Evolutionary conservation across 1,139 yeast species (phyloP).

Genomic region (Suhomyces atakaporum): DNA sequence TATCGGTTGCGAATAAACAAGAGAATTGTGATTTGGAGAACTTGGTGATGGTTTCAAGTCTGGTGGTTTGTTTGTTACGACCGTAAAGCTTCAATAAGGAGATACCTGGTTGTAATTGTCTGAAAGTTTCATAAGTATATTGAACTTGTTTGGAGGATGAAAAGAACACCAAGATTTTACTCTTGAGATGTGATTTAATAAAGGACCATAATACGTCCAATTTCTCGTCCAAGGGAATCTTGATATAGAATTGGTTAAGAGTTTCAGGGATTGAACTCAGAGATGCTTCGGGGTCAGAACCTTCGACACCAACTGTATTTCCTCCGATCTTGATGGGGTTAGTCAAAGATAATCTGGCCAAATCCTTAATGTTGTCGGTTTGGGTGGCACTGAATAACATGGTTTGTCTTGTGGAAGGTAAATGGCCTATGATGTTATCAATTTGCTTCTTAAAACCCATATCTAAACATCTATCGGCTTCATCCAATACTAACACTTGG

Average conservation of each 20-base stretch:
- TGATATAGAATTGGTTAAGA: slow-evolving; percentile 79
- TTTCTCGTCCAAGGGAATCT: slow-evolving; percentile 74
- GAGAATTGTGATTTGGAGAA: slow-evolving; percentile 85
- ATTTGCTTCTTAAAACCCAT: slow-evolving; percentile 93
- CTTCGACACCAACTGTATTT: slow-evolving; percentile 34
- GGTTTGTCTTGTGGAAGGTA: slow-evolving; percentile 88
- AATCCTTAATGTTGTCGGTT: slow-evolving; percentile 80
- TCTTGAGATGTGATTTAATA: slow-evolving; percentile 81
- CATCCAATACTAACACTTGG: slow-evolving; percentile 85
- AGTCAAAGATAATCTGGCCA: slow-evolving; percentile 84
- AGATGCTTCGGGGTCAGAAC: slow-evolving; percentile 46
- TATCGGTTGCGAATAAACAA: slow-evolving; percentile 93
- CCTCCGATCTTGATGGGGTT: slow-evolving; percentile 76
- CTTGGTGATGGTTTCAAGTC: slow-evolving; percentile 85
- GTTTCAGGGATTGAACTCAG: slow-evolving; percentile 65
- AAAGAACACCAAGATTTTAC: slow-evolving; percentile 83
- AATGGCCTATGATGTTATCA: slow-evolving; percentile 79
- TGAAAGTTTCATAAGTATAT: slow-evolving; percentile 85
- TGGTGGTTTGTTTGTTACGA: slow-evolving; percentile 89
- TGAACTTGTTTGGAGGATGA: slow-evolving; percentile 96
- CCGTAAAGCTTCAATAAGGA: slow-evolving; percentile 92
- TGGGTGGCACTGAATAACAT: slow-evolving; percentile 91
- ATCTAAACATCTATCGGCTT: slow-evolving; percentile 94
- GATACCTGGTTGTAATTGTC: slow-evolving; percentile 94
- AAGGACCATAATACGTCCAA: slow-evolving; percentile 87